Base-by-base conservation (phyloP, 306 rosid genomes). In the Hippophae gyantsensis region DNA sequence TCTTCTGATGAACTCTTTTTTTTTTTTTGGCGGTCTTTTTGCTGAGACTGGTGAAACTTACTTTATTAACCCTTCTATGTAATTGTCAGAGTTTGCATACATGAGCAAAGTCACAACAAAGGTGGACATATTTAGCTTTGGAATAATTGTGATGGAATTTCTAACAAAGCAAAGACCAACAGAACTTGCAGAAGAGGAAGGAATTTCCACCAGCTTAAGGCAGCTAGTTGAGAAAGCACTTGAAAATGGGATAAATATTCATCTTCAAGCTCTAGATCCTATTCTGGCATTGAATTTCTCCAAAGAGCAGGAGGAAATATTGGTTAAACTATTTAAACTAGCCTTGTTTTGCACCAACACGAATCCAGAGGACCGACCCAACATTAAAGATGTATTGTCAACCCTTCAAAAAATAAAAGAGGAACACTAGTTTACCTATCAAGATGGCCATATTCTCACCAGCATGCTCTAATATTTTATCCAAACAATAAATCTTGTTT, bases 91-190 rank as follows among this genome's bases (percentile, higher is more conserved):
- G 86, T 70, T 78, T 57, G 93, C 97, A 4, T 89, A 84, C 78
- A 84, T 76, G 78, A 74, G 83, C 64, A 86, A 80, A 67, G 78
- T 80, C 66, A 82, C 86, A 0, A 70, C 89, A n/a, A 86, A 89
- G 69, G 89, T 70, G 32, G 97, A 86, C 1, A 78, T 89, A 63
- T 89, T 84, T 87, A 82, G 97, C 84, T 86, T 84, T 26, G 97
- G 95, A 0, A 70, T 78, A 70, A 77, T 82, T 59, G 57, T 86
- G 66, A 89, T 89, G 93, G 97, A 86, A 74, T 70, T 89, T 52
- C 79, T 89, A 13, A 86, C 89, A 62, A 80, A 68, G 68, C 78
- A 68, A 57, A 84, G 93, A 72, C 95, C 97, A 41, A 89, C 95
- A 18, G 83, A 76, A 58, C 66, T 73, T 62, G 64, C 64, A 54